phyloP scores from a whole-genome alignment of 176 grass and related monocot species.

The Olyra latifolia region DNA sequence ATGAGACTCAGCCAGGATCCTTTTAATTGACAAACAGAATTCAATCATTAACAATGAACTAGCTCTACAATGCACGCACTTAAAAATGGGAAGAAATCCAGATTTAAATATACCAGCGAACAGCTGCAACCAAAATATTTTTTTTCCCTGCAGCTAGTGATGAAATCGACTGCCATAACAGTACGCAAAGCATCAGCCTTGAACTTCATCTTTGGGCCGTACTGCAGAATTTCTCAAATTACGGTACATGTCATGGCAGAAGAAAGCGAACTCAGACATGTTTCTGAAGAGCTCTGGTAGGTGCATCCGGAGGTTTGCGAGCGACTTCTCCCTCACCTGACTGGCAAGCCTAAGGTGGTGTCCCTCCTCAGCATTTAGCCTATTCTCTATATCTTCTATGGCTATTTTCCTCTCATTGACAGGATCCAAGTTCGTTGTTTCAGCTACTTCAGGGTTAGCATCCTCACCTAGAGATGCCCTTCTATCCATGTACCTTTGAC shows the following conservation, averaged over 20 bases:
- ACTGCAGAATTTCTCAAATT: conserved; percentile 33
- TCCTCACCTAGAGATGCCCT: conserved; percentile 50
- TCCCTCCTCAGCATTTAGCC: conserved; percentile 58
- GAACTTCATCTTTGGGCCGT: conserved; percentile 26
- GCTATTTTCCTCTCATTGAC: conserved; percentile 48
- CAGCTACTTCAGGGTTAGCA: conserved; percentile 38
- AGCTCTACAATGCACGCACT: not conserved
- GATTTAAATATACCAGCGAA: not conserved
- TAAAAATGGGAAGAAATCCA: not conserved
- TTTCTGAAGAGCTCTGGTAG: conserved; percentile 84
- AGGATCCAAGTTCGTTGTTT: conserved; percentile 47
- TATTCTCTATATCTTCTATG: conserved; percentile 60
- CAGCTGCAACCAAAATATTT: conserved; percentile 4
- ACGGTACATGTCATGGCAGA: conserved; percentile 71
- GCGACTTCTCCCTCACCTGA: conserved; percentile 87
- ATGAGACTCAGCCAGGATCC: not conserved
- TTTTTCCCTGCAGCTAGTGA: not conserved
- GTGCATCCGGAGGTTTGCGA: conserved; percentile 71
- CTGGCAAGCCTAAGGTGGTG: conserved; percentile 53
- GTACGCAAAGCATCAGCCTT: conserved; percentile 20
- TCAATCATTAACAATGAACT: not conserved
- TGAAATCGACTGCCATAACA: not conserved
- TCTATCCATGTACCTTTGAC: conserved; percentile 58
- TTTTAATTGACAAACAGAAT: conserved; percentile 30
- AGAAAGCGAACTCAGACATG: conserved; percentile 51